Base-by-base conservation (phyloP, 257 asterid genomes). In the Plantago major region DNA sequence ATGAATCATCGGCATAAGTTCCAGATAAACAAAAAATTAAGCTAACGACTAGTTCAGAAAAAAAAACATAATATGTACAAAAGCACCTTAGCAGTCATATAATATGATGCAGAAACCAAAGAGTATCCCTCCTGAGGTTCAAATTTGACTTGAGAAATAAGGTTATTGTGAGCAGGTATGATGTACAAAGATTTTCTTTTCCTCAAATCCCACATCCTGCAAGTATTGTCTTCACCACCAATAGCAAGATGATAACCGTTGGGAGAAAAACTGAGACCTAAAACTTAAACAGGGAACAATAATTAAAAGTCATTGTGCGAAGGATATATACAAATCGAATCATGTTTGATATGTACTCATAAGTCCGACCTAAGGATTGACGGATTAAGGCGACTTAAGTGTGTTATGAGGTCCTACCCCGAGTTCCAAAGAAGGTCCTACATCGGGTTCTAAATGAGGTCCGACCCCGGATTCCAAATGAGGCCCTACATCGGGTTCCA, bases 211-310 rank as follows among this genome's bases (percentile, higher is more conserved):
- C 97, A 93, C 57, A 93, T 78, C 53, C 97, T 74, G 81, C 99
- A 93, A 62, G 95, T 83, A 78, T 93, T 89, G 73, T 93, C 99
- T 82, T 93, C 97, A 8, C 97, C 97, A 15, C 97, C 96, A 10
- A 92, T 83, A 68, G 96, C 99, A 69, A 93, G 73, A 80, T 93
- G 96, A 76, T 89, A 89, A 49, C 99, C 96, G 40, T 87, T 93
- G 14, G 99, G 97, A 26, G 96, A 86, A 69, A 93, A 93, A 78
- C 91, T 87, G 69, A 80, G 72, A 62, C 91, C 84, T 15, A 89
- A 91, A 68, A 85, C 90, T 90, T 91, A 75, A 56, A 69, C 73
- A 2, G 6, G 51, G 54, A 71, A 60, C 37, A 63, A 42, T 7
- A 19, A 48, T n/a, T 37, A 40, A 67, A 49, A 37, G 26, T 22